These are phyloP conservation scores for Penicillium dipodomyicola DNA, from an alignment of 495 filamentous ascomycete species.

Conservation along the genomic window DNA sequence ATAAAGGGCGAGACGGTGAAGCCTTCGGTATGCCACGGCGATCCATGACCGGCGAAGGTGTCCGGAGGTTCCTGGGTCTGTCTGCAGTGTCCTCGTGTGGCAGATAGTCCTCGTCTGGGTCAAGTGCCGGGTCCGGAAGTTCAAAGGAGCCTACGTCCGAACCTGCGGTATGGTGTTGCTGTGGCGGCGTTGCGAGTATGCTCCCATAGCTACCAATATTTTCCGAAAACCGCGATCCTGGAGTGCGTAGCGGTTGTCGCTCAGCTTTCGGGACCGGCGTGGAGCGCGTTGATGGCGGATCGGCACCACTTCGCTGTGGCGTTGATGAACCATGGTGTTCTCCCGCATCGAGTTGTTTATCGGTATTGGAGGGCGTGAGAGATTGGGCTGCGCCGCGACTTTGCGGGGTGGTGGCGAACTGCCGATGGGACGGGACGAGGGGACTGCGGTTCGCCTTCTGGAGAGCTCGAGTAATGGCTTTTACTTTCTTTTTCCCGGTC, in stretches of 20 bases:
- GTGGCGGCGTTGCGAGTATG: slow-evolving; percentile 63
- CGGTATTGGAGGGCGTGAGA: slow-evolving; percentile 17
- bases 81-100: slow-evolving; percentile 25
- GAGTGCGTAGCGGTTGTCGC: slow-evolving; percentile 39
- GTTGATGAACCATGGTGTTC: slow-evolving; percentile 16
- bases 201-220: slow-evolving; percentile 65
- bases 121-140: slow-evolving; percentile 73
- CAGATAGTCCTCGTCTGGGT: slow-evolving; percentile 38
- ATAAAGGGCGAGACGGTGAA: slow-evolving; percentile 8
- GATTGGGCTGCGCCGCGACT: slow-evolving; percentile 26
- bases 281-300: slow-evolving; percentile 23
- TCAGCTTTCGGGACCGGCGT: slow-evolving; percentile 30
- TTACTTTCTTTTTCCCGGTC: slow-evolving; percentile 86
- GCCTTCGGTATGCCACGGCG: slow-evolving; percentile 18
- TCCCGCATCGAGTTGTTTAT: slow-evolving; percentile 26
- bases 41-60: slow-evolving; percentile 32
- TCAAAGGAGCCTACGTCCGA: slow-evolving; percentile 54
- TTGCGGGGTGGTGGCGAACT: slow-evolving; percentile 28
- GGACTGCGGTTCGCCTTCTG: slow-evolving; percentile 58
- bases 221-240: slow-evolving; percentile 41
- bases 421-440: slow-evolving; percentile 41
- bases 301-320: slow-evolving; percentile 12
- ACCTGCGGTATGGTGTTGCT: slow-evolving; percentile 19
- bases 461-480: slow-evolving; percentile 70
- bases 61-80: slow-evolving; percentile 14